These are phyloP conservation scores for Capsicum chinense DNA, from an alignment of 257 asterid genomes.

Conservation along the genomic window DNA sequence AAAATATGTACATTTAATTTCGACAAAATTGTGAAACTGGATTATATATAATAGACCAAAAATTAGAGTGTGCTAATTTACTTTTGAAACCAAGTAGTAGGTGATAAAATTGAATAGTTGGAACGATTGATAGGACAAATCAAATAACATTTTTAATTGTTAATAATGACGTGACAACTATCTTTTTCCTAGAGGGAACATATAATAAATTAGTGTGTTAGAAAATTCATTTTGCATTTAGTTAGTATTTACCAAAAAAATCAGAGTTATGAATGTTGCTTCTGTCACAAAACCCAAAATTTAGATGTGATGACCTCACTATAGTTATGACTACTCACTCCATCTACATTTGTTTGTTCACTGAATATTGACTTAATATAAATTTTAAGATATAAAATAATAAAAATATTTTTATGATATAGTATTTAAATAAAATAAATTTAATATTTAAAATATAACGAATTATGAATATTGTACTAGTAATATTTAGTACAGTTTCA, in stretches of 20 bases:
- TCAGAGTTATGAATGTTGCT: neutral
- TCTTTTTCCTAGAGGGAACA: neutral
- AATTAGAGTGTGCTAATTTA: neutral
- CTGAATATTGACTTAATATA: too few relatives aligned
- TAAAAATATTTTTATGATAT: too few relatives aligned
- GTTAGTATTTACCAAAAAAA: neutral
- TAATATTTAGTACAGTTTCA: too few relatives aligned
- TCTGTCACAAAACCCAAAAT: neutral
- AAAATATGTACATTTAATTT: too few relatives aligned
- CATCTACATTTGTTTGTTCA: too few relatives aligned
- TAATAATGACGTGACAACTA: neutral
- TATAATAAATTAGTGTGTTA: neutral
- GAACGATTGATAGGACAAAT: neutral
- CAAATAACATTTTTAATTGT: too few relatives aligned
- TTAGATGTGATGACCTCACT: conserved; percentile 21
- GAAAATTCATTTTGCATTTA: conserved; percentile 18
- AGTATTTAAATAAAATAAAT: too few relatives aligned
- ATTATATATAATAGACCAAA: too few relatives aligned
- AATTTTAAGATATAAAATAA: too few relatives aligned
- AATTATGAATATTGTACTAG: too few relatives aligned
- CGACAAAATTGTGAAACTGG: too few relatives aligned
- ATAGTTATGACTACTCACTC: neutral
- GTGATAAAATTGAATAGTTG: conserved; percentile 8
- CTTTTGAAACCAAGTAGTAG: neutral
- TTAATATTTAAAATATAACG: too few relatives aligned